phyloP scores from a whole-genome alignment of 106 monocot species.

The Xerophyta viscosa region DNA sequence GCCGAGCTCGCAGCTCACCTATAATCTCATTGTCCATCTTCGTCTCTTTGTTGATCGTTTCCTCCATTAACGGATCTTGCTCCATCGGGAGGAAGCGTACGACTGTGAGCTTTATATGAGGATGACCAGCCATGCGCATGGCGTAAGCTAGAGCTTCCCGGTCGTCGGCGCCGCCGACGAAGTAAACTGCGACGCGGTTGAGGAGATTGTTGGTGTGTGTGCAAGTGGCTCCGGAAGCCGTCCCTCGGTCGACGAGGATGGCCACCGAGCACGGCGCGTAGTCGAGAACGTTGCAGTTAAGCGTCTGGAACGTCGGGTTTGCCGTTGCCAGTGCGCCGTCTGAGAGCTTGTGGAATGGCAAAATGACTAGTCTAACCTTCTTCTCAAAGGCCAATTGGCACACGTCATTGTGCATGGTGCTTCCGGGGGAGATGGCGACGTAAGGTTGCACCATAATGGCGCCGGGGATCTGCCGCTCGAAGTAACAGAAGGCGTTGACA shows the following conservation, averaged over 20 bases:
- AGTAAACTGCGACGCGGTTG: conserved; percentile 15
- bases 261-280: conserved; percentile 68
- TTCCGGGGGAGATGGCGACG: conserved; percentile 21
- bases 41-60: neutral
- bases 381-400: conserved; percentile 52
- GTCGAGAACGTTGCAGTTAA: conserved; percentile 34
- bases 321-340: conserved; percentile 16
- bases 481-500: conserved; percentile 42
- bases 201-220: conserved; percentile 6
- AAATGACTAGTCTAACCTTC: conserved; percentile 36
- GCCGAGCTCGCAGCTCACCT: too few species aligned
- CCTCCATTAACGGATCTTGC: neutral
- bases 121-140: neutral
- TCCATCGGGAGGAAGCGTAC: conserved; percentile 4
- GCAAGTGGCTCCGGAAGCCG: conserved; percentile 2
- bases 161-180: conserved; percentile 12
- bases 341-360: conserved; percentile 51
- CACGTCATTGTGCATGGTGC: conserved; percentile 67
- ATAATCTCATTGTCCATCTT: neutral
- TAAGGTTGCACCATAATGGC: conserved; percentile 27
- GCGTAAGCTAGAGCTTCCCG: conserved; percentile 2
- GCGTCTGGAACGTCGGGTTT: conserved; percentile 10
- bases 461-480: conserved; percentile 20
- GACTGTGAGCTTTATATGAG: conserved; percentile 1
- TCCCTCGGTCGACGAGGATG: conserved; percentile 40